phyloP scores from a whole-genome alignment of 73 alveolate species.

The Blepharisma japonicum region DNA sequence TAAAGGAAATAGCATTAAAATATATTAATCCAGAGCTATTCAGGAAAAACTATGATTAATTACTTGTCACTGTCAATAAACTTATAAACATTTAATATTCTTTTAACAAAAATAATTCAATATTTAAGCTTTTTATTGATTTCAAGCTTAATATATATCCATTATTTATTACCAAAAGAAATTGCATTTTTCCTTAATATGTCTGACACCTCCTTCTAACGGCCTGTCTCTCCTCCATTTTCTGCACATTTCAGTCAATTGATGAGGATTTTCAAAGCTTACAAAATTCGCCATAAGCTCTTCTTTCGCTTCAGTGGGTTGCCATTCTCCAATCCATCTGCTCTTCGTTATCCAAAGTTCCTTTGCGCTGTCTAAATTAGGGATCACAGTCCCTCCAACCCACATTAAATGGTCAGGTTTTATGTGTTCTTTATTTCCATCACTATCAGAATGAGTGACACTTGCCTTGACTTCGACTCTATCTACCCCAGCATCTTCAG shows the following conservation, averaged over 20 bases:
- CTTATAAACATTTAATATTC: too few species aligned
- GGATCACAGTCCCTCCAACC: slow-evolving; percentile 88
- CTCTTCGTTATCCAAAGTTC: slow-evolving; percentile 85
- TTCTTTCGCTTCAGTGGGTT: slow-evolving; percentile 41
- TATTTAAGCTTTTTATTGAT: too few species aligned
- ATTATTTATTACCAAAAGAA: slow-evolving; percentile 53
- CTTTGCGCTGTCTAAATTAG: slow-evolving; percentile 80
- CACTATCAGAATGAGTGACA: slow-evolving; percentile 36
- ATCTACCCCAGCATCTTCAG: slow-evolving; percentile 78
- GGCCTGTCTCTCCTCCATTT: slow-evolving; percentile 73
- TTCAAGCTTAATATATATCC: too few species aligned
- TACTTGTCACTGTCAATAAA: too few species aligned
- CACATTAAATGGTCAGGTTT: slow-evolving; percentile 65
- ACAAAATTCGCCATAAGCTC: slow-evolving; percentile 36
- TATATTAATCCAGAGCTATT: too few species aligned
- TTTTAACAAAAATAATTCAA: too few species aligned
- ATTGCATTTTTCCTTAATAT: slow-evolving; percentile 76
- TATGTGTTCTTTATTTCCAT: slow-evolving; percentile 53
- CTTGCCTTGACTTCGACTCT: slow-evolving; percentile 69
- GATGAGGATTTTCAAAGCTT: slow-evolving; percentile 29
- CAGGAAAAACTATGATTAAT: too few species aligned
- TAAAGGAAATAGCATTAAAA: too few species aligned
- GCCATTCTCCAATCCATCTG: slow-evolving; percentile 78
- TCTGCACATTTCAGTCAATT: slow-evolving; percentile 55
- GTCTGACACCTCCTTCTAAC: slow-evolving; percentile 78